Conservation (phyloP, 2,329 filamentous ascomycete genomes). For the Akanthomyces uredinophilus region DNA sequence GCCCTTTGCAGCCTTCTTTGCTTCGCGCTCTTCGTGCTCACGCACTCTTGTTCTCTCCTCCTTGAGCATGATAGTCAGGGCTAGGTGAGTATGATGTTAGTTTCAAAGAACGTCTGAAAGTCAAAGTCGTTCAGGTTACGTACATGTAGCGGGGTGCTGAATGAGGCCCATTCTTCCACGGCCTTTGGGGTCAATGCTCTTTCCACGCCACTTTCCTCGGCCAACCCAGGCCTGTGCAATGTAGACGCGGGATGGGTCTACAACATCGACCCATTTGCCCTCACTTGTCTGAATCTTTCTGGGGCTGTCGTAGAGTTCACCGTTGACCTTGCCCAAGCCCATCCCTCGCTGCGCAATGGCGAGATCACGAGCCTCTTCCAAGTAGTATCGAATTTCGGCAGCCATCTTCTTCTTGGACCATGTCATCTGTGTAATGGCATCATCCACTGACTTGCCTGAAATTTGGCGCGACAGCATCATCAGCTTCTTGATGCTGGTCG, state of each 20-base stretch:
- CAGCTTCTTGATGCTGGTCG: conserved; percentile 90
- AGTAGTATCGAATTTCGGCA: conserved; percentile 69
- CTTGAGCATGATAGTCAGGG: conserved; percentile 76
- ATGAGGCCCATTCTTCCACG: conserved; percentile 66
- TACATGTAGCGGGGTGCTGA: conserved; percentile 68
- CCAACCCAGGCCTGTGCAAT: conserved; percentile 92
- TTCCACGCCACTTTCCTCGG: conserved; percentile 58
- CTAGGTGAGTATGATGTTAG: conserved; percentile 36
- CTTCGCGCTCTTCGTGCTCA: conserved; percentile 69
- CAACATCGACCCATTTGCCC: conserved; percentile 65
- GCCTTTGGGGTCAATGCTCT: conserved; percentile 65
- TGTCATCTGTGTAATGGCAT: conserved; percentile 90
- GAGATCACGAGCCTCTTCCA: conserved; percentile 75
- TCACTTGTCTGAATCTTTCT: conserved; percentile 66
- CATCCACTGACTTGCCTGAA: conserved; percentile 85
- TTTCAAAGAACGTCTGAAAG: conserved; percentile 18
- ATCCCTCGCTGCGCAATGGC: conserved; percentile 79
- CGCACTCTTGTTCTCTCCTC: conserved; percentile 88
- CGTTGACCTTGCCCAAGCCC: conserved; percentile 57
- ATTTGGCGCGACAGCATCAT: conserved; percentile 83
- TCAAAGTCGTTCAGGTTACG: conserved; percentile 32
- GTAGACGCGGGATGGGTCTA: conserved; percentile 78
- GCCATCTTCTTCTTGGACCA: conserved; percentile 94
- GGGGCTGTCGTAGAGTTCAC: conserved; percentile 33
- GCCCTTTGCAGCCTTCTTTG: conserved; percentile 67